Conservation (phyloP, 495 filamentous ascomycete genomes). For the Penicillium daleae region DNA sequence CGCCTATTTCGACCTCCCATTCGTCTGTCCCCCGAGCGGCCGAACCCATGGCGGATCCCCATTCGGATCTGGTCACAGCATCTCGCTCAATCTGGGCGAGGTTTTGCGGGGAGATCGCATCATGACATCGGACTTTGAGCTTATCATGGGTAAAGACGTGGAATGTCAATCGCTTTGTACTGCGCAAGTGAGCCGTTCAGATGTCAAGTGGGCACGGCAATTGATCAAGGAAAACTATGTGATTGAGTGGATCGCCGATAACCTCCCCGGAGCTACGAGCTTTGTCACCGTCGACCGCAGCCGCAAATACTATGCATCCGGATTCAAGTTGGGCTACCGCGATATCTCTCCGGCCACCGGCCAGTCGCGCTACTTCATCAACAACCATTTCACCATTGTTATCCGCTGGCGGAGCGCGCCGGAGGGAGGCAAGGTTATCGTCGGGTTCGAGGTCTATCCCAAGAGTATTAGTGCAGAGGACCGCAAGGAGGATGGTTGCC, state of each 20-base stretch:
- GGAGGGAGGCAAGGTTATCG: constrained; percentile 78
- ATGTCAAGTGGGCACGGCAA: constrained; percentile 71
- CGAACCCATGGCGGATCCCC: constrained; percentile 67
- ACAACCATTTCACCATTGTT: constrained; percentile 90
- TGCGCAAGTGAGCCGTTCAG: constrained; percentile 62
- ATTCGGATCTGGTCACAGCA: constrained; percentile 76
- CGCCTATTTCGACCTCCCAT: constrained; percentile 91
- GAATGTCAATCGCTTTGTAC: constrained; percentile 79
- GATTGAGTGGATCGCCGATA: constrained; percentile 95
- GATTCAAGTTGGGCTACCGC: constrained; percentile 89
- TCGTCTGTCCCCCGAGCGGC: constrained; percentile 84
- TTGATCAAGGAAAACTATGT: constrained; percentile 85
- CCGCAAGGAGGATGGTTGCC: constrained; percentile 66
- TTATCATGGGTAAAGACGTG: constrained; percentile 78
- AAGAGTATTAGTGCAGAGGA: constrained; percentile 75
- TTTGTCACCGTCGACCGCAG: constrained; percentile 90
- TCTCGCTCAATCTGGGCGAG: constrained; percentile 91
- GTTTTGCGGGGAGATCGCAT: constrained; percentile 91
- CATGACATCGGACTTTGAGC: constrained; percentile 83
- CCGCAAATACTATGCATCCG: constrained; percentile 89
- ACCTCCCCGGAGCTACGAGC: constrained; percentile 88
- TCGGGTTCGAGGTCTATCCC: constrained; percentile 91
- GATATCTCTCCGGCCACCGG: constrained; percentile 65
- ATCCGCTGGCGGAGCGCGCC: constrained; percentile 81
- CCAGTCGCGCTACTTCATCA: constrained; percentile 73